A percentile compares a stretch with the other conserved stretches of the same genome.
Conservation (phyloP, 2,329 filamentous ascomycete species). For the Ceratocystiopsis sp. region DNA sequence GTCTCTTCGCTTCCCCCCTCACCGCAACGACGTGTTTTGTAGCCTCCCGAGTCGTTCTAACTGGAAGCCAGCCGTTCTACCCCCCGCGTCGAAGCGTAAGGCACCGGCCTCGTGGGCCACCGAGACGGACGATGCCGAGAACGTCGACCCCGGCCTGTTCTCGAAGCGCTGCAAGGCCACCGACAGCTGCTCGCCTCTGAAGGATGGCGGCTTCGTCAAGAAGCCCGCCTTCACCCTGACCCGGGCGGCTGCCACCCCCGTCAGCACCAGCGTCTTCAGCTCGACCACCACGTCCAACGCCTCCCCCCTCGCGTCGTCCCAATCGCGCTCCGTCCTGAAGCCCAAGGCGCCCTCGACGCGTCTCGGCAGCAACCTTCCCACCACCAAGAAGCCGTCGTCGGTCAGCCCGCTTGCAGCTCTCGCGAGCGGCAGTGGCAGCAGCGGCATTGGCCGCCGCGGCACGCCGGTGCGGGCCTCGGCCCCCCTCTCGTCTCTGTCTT, state of each 20-base stretch:
- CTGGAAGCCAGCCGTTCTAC: conserved; percentile 20
- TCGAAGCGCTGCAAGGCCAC: conserved; percentile 42
- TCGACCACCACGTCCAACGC: conserved; percentile 17
- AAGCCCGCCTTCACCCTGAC: conserved; percentile 28
- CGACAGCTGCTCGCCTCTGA: conserved; percentile 12
- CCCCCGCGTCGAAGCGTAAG: conserved; percentile 37
- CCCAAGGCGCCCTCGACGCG: conserved; percentile 31
- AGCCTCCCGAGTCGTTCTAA: background rate
- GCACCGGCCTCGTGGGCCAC: conserved; percentile 25
- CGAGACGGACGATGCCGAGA: conserved; percentile 39
- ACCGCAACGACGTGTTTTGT: background rate
- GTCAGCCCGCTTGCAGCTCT: no score
- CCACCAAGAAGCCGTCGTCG: background rate
- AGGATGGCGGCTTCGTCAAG: conserved; percentile 25
- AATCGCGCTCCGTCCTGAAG: conserved; percentile 27
- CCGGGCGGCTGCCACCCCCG: conserved; percentile 18
- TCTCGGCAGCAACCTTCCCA: conserved; percentile 18
- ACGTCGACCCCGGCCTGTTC: conserved; percentile 39
- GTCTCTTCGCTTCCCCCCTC: background rate
- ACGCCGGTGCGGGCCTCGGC: no score
- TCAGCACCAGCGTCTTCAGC: conserved; percentile 1
- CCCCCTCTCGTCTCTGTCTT: no score
- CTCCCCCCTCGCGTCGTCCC: background rate
- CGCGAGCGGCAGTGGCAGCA: conserved; percentile 25
- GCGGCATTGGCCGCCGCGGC: conserved; percentile 21